Evolutionary conservation across 2,329 filamentous ascomycete genomes (phyloP).

Genomic region (Paramyrothecium sp.): DNA sequence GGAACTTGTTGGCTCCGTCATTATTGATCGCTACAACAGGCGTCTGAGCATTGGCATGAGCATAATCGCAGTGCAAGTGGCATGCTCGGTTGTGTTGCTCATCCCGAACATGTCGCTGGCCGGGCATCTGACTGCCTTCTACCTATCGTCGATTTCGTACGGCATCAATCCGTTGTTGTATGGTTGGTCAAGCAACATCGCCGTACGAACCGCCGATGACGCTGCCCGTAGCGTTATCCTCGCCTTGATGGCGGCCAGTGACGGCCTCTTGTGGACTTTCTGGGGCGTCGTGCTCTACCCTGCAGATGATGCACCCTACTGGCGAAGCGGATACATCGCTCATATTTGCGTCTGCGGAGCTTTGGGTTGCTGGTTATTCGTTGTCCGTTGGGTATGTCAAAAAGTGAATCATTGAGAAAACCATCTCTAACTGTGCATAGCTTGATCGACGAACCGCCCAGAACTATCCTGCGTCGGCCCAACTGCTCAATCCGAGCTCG

Average conservation of each 20-base stretch:
- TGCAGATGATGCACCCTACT: slow-evolving; percentile 40
- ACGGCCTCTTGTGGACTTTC: slow-evolving; percentile 39
- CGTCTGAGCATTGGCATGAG: slow-evolving; percentile 9
- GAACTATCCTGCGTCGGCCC: neutral
- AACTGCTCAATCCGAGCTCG: neutral
- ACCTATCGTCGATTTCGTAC: slow-evolving; percentile 19
- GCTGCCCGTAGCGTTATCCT: slow-evolving; percentile 36
- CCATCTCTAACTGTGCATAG: neutral
- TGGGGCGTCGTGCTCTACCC: slow-evolving; percentile 43
- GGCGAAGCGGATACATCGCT: slow-evolving; percentile 22
- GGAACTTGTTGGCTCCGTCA: slow-evolving; percentile 16
- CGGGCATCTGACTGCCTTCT: slow-evolving; percentile 18
- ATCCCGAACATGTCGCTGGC: slow-evolving; percentile 14
- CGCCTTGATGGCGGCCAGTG: slow-evolving; percentile 37
- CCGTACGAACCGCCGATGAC: slow-evolving; percentile 29
- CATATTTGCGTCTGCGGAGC: neutral
- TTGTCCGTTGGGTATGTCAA: slow-evolving; percentile 1
- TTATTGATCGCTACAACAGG: slow-evolving; percentile 16
- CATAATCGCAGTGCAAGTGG: slow-evolving; percentile 13
- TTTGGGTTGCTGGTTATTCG: neutral
- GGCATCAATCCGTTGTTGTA: slow-evolving; percentile 23
- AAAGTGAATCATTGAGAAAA: neutral
- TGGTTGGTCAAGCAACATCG: slow-evolving; percentile 22
- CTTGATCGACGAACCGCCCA: neutral
- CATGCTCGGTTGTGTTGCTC: slow-evolving; percentile 16